These are phyloP conservation scores for Pelargonium cotyledonis DNA, from an alignment of 441 rosid species.

Conservation along the genomic window DNA sequence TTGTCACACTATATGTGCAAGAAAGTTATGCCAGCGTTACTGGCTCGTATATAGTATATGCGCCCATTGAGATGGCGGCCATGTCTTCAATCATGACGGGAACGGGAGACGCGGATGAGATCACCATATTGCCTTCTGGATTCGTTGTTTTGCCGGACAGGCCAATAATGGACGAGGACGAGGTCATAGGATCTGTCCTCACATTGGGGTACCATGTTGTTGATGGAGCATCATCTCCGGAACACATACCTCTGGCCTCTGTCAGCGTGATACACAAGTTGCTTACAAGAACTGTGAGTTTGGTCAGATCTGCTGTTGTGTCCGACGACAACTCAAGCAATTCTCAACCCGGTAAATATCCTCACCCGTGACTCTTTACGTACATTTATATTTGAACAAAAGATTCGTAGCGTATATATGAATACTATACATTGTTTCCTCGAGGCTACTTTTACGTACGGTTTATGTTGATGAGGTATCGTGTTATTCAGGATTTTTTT, in stretches of 20 bases:
- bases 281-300: slow-evolving; percentile 14
- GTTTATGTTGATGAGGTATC: no score
- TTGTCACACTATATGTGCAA: slow-evolving; percentile 33
- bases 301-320: slow-evolving; percentile 21
- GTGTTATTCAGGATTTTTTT: no score
- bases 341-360: not conserved
- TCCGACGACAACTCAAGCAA: slow-evolving; percentile 2
- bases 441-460: no score
- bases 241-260: slow-evolving; percentile 11
- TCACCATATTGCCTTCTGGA: slow-evolving; percentile 36
- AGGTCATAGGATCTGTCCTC: slow-evolving; percentile 26
- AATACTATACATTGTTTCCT: not conserved
- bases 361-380: not conserved
- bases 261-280: slow-evolving; percentile 15
- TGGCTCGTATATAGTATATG: slow-evolving; percentile 31
- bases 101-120: slow-evolving; percentile 21
- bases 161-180: slow-evolving; percentile 9
- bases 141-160: slow-evolving; percentile 37
- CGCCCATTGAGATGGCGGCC: slow-evolving; percentile 32
- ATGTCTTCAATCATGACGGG: slow-evolving; percentile 30
- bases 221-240: slow-evolving; percentile 14
- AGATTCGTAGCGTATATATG: not conserved
- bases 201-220: slow-evolving; percentile 30
- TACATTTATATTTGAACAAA: not conserved
- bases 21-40: slow-evolving; percentile 31